Conservation (phyloP, 2,329 filamentous ascomycete genomes). For the Rutstroemia sp. region DNA sequence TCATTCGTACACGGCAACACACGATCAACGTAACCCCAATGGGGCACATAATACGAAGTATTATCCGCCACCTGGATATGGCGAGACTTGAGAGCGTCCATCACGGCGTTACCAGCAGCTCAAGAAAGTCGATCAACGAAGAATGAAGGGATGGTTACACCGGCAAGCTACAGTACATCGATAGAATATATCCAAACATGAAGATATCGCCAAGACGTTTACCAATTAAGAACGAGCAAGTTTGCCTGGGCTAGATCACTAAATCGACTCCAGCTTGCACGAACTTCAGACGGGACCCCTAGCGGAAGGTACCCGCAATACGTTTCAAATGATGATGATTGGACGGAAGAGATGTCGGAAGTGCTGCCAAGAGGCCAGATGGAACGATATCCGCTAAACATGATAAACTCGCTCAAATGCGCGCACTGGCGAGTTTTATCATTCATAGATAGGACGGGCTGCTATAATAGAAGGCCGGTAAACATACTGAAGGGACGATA, state of each 20-base stretch:
- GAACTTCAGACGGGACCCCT: neutral
- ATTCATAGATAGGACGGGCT: no score
- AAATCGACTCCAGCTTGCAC: neutral
- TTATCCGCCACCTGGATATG: slow-evolving; percentile 10
- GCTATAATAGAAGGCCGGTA: no score
- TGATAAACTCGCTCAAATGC: slow-evolving; percentile 8
- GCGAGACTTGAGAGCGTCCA: slow-evolving; percentile 1
- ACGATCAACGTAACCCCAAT: slow-evolving; percentile 49
- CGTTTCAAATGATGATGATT: neutral
- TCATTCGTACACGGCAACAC: slow-evolving; percentile 49
- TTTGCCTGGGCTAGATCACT: neutral
- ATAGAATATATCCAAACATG: slow-evolving; percentile 1
- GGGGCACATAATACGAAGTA: slow-evolving; percentile 7
- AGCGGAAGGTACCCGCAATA: neutral
- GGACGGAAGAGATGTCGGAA: neutral
- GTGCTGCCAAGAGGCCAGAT: slow-evolving; percentile 1
- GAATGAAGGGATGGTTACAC: neutral
- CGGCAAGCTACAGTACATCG: neutral
- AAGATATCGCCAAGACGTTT: neutral
- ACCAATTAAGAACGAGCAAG: slow-evolving; percentile 1
- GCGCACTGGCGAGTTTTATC: neutral
- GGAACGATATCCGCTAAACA: neutral
- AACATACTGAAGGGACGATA: no score
- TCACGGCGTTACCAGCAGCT: neutral
- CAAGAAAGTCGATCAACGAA: neutral